phyloP scores from a whole-genome alignment of 1,284 basidiomycete species.

The Sporisorium exsertum region DNA sequence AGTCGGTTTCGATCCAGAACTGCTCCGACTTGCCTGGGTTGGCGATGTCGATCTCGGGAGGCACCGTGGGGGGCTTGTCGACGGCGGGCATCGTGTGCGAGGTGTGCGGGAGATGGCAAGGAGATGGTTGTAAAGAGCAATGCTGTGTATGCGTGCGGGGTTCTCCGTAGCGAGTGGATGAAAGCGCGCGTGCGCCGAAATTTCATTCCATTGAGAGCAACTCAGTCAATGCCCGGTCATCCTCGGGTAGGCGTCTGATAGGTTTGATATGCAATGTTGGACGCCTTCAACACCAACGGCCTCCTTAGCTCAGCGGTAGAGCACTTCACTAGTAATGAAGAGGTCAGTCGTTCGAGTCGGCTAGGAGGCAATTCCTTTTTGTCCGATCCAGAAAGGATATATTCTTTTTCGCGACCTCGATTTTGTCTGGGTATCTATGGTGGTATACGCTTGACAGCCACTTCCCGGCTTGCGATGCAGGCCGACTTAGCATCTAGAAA shows the following conservation, averaged over 20 bases:
- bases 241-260: too few species aligned
- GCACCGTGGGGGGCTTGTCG: conserved; percentile 22
- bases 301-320: conserved; percentile 59
- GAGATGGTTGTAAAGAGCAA: conserved; percentile 2
- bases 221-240: too few species aligned
- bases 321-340: conserved; percentile 57
- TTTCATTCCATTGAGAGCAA: too few species aligned
- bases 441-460: not conserved
- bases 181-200: not conserved
- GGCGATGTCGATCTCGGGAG: conserved; percentile 51
- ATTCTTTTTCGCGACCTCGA: not conserved
- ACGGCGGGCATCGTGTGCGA: not conserved
- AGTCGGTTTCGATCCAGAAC: conserved; percentile 51
- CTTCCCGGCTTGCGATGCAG: not conserved
- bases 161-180: not conserved
- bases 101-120: conserved; percentile 4
- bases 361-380: conserved; percentile 43
- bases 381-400: not conserved
- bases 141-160: not conserved
- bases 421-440: conserved; percentile 13
- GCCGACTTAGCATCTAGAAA: conserved; percentile 68
- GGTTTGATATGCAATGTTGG: conserved; percentile 2
- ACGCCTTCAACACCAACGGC: not conserved
- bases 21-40: conserved; percentile 49
- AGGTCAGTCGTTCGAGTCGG: conserved; percentile 59